phyloP scores from a whole-genome alignment of 2,329 filamentous ascomycete genomes.

The Aspergillus sp. region DNA sequence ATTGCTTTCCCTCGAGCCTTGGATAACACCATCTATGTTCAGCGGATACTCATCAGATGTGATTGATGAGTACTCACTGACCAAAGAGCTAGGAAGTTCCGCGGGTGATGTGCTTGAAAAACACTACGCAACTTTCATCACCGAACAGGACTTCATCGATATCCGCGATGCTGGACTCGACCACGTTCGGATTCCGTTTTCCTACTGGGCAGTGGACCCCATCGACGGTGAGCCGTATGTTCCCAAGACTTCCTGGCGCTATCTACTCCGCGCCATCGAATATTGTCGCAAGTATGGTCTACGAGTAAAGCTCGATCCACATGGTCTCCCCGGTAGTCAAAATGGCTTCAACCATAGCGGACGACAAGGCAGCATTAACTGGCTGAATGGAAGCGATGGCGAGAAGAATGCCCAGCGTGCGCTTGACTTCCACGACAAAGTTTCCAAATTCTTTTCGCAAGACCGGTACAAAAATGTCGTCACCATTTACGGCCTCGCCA shows the following conservation, averaged over 20 bases:
- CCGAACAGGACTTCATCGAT: conserved; percentile 76
- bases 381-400: conserved; percentile 90
- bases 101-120: conserved; percentile 74
- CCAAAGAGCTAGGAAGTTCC: conserved; percentile 64
- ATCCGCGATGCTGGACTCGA: conserved; percentile 88
- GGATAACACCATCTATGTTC: conserved; percentile 93
- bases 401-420: conserved; percentile 74
- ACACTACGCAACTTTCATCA: conserved; percentile 89
- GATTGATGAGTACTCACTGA: conserved; percentile 86
- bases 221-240: conserved; percentile 89
- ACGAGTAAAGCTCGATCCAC: conserved; percentile 88
- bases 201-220: conserved; percentile 88
- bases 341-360: conserved; percentile 99
- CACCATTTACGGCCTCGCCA: conserved; percentile 88
- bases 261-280: conserved; percentile 88
- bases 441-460: conserved; percentile 91
- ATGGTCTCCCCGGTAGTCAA: conserved; percentile 87
- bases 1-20: conserved; percentile 91
- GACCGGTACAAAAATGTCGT: conserved; percentile 89
- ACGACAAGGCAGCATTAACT: conserved; percentile 73
- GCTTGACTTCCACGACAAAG: conserved; percentile 79
- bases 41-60: conserved; percentile 64
- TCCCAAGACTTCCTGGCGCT: conserved; percentile 84
- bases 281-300: conserved; percentile 91
- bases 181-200: conserved; percentile 93